phyloP scores from a whole-genome alignment of 306 rosid species.

The Inga oerstediana region DNA sequence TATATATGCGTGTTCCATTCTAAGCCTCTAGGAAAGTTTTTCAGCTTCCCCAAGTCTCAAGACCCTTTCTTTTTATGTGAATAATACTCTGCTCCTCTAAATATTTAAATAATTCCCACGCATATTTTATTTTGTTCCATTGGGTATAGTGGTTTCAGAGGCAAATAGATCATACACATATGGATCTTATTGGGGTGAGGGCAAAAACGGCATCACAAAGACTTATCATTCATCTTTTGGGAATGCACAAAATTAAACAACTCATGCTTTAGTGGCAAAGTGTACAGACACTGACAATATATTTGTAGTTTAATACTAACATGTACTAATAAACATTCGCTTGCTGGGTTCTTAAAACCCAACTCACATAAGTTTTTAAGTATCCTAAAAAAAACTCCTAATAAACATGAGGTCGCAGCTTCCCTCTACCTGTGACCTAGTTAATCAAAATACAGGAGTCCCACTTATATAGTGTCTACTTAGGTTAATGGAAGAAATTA shows the following conservation, averaged over 20 bases:
- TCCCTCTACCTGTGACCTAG: too few species aligned
- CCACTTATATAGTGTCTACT: neutral
- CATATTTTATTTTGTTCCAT: neutral
- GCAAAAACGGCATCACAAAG: neutral
- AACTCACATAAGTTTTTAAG: too few species aligned
- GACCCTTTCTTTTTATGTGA: too few species aligned
- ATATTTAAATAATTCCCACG: neutral
- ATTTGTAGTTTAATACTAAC: too few species aligned
- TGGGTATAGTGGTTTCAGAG: neutral
- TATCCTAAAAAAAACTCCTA: too few species aligned
- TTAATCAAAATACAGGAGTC: neutral
- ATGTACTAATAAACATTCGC: too few species aligned
- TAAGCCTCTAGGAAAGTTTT: too few species aligned
- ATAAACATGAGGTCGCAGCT: too few species aligned
- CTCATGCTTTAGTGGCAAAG: neutral
- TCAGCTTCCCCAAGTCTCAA: neutral
- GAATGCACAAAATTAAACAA: neutral
- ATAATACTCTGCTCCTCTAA: too few species aligned
- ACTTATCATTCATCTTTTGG: neutral
- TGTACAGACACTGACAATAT: neutral
- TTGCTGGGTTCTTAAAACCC: too few species aligned
- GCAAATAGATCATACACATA: neutral
- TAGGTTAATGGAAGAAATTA: accelerated
- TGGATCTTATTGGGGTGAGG: neutral
- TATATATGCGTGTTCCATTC: neutral